These are phyloP conservation scores for Cicer cuneatum DNA, from an alignment of 306 rosid species.

Conservation along the genomic window DNA sequence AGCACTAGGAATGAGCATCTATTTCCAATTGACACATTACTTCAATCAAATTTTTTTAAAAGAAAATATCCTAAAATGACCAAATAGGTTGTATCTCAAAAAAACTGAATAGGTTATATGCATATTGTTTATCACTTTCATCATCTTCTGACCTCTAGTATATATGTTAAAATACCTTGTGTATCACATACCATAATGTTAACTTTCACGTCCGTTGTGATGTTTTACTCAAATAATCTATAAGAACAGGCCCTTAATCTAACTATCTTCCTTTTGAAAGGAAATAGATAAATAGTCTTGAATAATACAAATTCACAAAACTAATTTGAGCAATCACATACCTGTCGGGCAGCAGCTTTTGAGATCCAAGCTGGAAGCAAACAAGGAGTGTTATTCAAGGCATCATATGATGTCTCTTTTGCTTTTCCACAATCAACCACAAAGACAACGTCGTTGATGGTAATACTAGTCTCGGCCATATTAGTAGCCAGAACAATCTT, in stretches of 20 bases:
- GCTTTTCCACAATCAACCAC: conserved; percentile 98
- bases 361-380: conserved; percentile 99
- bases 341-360: conserved; percentile 94
- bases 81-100: conserved; percentile 4
- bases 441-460: conserved; percentile 90
- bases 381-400: conserved; percentile 98
- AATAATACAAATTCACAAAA: conserved; percentile 29
- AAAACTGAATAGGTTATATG: conserved; percentile 20
- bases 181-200: conserved; percentile 34
- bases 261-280: conserved; percentile 25
- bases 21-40: conserved; percentile 31
- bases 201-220: neutral
- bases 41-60: neutral
- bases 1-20: conserved; percentile 22
- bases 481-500: conserved; percentile 94
- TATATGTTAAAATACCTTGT: conserved; percentile 30
- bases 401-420: conserved; percentile 97
- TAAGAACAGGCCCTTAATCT: conserved; percentile 1
- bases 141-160: conserved; percentile 13
- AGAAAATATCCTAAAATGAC: conserved; percentile 16
- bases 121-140: conserved; percentile 13
- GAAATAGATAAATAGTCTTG: conserved; percentile 8
- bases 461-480: conserved; percentile 98
- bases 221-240: neutral
- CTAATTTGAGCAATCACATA: conserved; percentile 49